Evolutionary conservation across 768 basidiomycete species (phyloP).

Genomic region (Boletus patriciae): DNA sequence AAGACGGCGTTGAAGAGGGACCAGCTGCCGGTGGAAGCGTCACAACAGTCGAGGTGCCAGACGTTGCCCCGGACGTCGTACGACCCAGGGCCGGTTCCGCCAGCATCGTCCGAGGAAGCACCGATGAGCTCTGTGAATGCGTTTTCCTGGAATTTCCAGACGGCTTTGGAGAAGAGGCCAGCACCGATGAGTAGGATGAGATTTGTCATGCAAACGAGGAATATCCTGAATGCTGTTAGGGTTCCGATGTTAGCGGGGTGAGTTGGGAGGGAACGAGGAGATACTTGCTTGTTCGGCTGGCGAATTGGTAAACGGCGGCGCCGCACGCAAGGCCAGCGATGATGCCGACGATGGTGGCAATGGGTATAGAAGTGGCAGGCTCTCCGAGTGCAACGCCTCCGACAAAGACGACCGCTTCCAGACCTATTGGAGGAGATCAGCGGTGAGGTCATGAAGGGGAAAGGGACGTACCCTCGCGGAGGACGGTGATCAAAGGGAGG

Average conservation of each 20-base stretch:
- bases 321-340: slow-evolving; percentile 75
- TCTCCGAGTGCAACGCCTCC: slow-evolving; percentile 89
- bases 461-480: slow-evolving; percentile 73
- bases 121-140: slow-evolving; percentile 71
- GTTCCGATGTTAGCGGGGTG: background rate
- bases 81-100: slow-evolving; percentile 79
- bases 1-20: slow-evolving; percentile 81
- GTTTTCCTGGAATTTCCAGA: slow-evolving; percentile 71
- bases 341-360: slow-evolving; percentile 85
- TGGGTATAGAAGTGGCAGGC: slow-evolving; percentile 81
- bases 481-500: slow-evolving; percentile 86
- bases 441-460: no score
- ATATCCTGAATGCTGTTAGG: slow-evolving; percentile 66
- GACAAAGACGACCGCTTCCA: slow-evolving; percentile 93
- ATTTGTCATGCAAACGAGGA: slow-evolving; percentile 91
- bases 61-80: slow-evolving; percentile 81
- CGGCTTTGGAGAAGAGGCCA: slow-evolving; percentile 82
- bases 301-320: slow-evolving; percentile 76
- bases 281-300: slow-evolving; percentile 63
- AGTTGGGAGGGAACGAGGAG: no score
- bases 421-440: slow-evolving; percentile 40
- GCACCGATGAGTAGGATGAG: slow-evolving; percentile 91
- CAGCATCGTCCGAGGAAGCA: slow-evolving; percentile 63
- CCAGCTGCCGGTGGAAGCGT: slow-evolving; percentile 67
- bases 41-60: slow-evolving; percentile 86